phyloP scores from a whole-genome alignment of 1,139 yeast genomes.

The Geotrichum reessii region DNA sequence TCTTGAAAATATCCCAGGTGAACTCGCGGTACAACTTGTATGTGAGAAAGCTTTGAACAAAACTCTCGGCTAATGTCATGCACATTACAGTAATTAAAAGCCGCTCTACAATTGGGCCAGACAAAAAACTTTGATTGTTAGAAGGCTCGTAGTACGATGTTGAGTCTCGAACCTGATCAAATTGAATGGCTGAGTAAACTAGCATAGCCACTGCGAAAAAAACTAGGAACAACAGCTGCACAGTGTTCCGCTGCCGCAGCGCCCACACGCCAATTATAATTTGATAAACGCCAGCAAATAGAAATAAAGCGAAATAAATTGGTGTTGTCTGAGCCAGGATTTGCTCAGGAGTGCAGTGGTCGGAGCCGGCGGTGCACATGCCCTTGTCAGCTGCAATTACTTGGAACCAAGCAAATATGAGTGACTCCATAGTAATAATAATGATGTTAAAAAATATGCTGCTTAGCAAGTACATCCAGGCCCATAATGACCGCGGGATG shows the following conservation, averaged over 20 bases:
- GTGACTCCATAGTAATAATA: conserved; percentile 12
- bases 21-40: conserved; percentile 41
- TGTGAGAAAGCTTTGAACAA: conserved; percentile 37
- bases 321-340: conserved; percentile 29
- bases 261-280: conserved; percentile 43
- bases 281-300: conserved; percentile 43
- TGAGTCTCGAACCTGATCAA: conserved; percentile 39
- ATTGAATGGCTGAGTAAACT: conserved; percentile 49
- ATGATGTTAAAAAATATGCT: conserved; percentile 13
- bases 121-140: conserved; percentile 1
- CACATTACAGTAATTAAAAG: conserved; percentile 43
- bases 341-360: background rate
- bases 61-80: conserved; percentile 41
- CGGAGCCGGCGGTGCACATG: conserved; percentile 22
- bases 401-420: conserved; percentile 20
- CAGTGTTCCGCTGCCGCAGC: conserved; percentile 41
- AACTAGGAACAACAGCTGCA: conserved; percentile 41
- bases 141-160: too few species aligned
- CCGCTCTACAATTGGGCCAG: too few species aligned
- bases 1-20: conserved; percentile 48
- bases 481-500: conserved; percentile 10
- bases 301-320: conserved; percentile 41
- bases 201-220: conserved; percentile 45
- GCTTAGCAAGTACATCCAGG: conserved; percentile 7
- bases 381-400: conserved; percentile 28